phyloP scores from a whole-genome alignment of 345 rosid species.

The Syzygium oleosum region DNA sequence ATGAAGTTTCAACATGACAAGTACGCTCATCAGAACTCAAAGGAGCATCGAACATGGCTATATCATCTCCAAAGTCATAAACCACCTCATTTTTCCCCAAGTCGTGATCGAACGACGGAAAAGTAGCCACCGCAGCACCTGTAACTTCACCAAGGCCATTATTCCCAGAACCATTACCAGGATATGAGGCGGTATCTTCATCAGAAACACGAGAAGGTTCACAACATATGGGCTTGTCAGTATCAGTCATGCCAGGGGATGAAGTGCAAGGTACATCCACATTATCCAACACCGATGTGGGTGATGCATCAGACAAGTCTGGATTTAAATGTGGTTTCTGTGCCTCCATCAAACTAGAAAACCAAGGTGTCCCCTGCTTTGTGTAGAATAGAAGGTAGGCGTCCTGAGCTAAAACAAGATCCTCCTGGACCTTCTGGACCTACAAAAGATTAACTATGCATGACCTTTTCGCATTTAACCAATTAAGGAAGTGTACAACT shows the following conservation, averaged over 20 bases:
- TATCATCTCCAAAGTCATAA: slow-evolving; percentile 7
- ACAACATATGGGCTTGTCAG: neutral
- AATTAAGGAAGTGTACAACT: neutral
- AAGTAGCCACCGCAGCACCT: neutral
- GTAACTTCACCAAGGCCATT: neutral
- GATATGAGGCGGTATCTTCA: neutral
- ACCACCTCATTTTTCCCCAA: neutral
- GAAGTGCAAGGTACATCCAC: slow-evolving; percentile 9
- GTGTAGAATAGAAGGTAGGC: slow-evolving; percentile 85
- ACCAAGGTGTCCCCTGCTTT: slow-evolving; percentile 65
- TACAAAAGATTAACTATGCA: slow-evolving; percentile 14
- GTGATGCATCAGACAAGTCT: slow-evolving; percentile 33
- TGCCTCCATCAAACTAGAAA: slow-evolving; percentile 40
- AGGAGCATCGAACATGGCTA: slow-evolving; percentile 12
- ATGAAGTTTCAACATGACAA: neutral
- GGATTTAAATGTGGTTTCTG: slow-evolving; percentile 12
- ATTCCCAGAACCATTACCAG: neutral
- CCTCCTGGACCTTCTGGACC: slow-evolving; percentile 50
- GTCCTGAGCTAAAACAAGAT: slow-evolving; percentile 50
- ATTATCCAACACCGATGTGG: slow-evolving; percentile 68
- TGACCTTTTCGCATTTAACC: neutral
- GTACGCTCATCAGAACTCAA: slow-evolving; percentile 3
- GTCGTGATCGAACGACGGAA: neutral
- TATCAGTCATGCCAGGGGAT: neutral
- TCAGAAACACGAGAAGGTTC: neutral